Conservation (phyloP, 2,329 filamentous ascomycete genomes). For the Colletotrichum costaricense region DNA sequence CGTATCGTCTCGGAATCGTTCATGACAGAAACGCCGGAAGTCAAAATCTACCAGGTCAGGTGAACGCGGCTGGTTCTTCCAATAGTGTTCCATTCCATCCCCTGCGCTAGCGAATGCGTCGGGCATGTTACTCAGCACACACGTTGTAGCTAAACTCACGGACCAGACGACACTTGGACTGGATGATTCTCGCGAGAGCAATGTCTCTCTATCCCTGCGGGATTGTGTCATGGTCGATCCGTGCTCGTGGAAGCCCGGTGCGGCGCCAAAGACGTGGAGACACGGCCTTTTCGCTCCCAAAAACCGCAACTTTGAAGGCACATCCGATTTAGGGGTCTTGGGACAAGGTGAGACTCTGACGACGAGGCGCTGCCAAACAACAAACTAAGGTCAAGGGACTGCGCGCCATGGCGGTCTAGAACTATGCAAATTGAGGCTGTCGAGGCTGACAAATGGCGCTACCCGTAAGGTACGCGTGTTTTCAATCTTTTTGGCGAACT, state of each 20-base stretch:
- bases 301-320: neutral
- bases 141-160: slow-evolving; percentile 19
- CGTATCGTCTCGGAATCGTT: slow-evolving; percentile 6
- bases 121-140: neutral
- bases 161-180: neutral
- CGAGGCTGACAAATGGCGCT: slow-evolving; percentile 7
- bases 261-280: slow-evolving; percentile 11
- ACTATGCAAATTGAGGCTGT: slow-evolving; percentile 13
- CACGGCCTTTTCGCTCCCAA: slow-evolving; percentile 8
- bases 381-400: neutral
- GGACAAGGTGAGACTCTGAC: slow-evolving; percentile 26
- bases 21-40: slow-evolving; percentile 5
- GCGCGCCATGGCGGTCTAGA: slow-evolving; percentile 21
- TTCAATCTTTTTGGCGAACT: neutral
- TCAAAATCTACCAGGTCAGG: slow-evolving; percentile 22
- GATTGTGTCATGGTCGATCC: slow-evolving; percentile 23
- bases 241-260: slow-evolving; percentile 6
- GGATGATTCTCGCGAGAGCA: slow-evolving; percentile 5
- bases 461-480: neutral
- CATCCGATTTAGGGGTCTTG: slow-evolving; percentile 6
- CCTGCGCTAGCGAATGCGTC: slow-evolving; percentile 17
- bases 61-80: slow-evolving; percentile 26
- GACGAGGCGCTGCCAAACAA: slow-evolving; percentile 26
- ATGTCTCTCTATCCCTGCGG: slow-evolving; percentile 10
- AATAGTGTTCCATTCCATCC: slow-evolving; percentile 17